Conservation (phyloP, 2,329 filamentous ascomycete genomes). For the Aspergillus jensenii region DNA sequence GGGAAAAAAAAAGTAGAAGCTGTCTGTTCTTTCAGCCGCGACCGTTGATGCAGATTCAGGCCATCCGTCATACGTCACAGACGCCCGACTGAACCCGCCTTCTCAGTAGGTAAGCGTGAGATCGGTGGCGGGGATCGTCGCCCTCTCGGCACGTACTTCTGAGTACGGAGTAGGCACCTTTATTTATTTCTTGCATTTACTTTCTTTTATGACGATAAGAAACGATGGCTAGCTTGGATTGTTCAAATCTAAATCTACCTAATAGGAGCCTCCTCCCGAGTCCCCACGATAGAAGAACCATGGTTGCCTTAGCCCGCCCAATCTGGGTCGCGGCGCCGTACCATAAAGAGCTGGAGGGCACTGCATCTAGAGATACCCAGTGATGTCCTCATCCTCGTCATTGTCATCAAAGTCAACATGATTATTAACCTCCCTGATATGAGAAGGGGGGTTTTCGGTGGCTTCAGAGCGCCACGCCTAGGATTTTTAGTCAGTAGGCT, state of each 20-base stretch:
- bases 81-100: conserved; percentile 1
- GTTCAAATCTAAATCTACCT: not conserved
- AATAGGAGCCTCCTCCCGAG: not conserved
- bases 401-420: conserved; percentile 24
- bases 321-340: not conserved
- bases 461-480: conserved; percentile 23
- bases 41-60: conserved; percentile 1
- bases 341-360: not conserved
- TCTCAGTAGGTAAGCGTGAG: not conserved
- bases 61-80: conserved; percentile 9
- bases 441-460: conserved; percentile 18
- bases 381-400: conserved; percentile 18
- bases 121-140: conserved; percentile 1
- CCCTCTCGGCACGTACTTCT: not conserved
- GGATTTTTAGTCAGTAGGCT: conserved; percentile 7
- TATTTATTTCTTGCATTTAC: not conserved
- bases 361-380: conserved; percentile 11
- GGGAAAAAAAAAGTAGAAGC: not conserved
- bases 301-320: not conserved
- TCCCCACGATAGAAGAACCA: not conserved
- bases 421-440: conserved; percentile 18
- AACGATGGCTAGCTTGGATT: not conserved
- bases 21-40: conserved; percentile 12
- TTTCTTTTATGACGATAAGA: not conserved
- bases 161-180: not conserved